Evolutionary conservation across 495 filamentous ascomycete species (phyloP).

Genomic region (Chaetomium tenue): DNA sequence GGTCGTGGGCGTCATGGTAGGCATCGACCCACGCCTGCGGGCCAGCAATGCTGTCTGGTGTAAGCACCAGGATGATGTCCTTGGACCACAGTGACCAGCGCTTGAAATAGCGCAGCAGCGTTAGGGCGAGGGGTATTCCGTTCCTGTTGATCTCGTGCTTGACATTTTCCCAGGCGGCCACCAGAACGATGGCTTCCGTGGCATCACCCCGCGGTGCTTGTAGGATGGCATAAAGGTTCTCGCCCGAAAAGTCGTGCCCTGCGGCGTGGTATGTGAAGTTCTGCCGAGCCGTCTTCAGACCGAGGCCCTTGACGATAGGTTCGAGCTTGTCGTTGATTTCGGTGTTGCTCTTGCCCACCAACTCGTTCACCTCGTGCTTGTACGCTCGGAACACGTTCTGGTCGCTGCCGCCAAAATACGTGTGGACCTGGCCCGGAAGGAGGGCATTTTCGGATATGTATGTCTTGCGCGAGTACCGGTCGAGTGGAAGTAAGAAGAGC

Average conservation of each 20-base stretch:
- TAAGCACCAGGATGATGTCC: conserved; percentile 90
- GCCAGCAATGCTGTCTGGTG: conserved; percentile 82
- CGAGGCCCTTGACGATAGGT: conserved; percentile 69
- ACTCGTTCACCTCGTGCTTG: conserved; percentile 71
- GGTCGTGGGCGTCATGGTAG: conserved; percentile 83
- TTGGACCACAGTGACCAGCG: conserved; percentile 98
- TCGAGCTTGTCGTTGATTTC: conserved; percentile 66
- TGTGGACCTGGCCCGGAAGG: conserved; percentile 92
- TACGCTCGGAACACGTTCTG: conserved; percentile 94
- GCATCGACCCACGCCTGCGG: conserved; percentile 97
- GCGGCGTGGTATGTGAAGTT: conserved; percentile 72
- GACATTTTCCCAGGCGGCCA: conserved; percentile 84
- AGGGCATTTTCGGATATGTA: conserved; percentile 99
- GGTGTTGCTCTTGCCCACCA: conserved; percentile 52
- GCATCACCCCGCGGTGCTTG: conserved; percentile 94
- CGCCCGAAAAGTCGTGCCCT: conserved; percentile 69
- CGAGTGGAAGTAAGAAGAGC: conserved; percentile 88
- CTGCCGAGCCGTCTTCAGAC: conserved; percentile 82
- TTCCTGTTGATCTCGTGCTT: conserved; percentile 77
- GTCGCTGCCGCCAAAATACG: conserved; percentile 94
- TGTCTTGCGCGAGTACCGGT: conserved; percentile 86
- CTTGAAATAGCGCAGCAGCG: conserved; percentile 91
- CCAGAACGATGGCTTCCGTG: conserved; percentile 94
- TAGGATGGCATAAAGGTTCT: conserved; percentile 94
- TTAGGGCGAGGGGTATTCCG: conserved; percentile 80